phyloP scores from a whole-genome alignment of 2,329 filamentous ascomycete species.

The Pseudogymnoascus sp. region DNA sequence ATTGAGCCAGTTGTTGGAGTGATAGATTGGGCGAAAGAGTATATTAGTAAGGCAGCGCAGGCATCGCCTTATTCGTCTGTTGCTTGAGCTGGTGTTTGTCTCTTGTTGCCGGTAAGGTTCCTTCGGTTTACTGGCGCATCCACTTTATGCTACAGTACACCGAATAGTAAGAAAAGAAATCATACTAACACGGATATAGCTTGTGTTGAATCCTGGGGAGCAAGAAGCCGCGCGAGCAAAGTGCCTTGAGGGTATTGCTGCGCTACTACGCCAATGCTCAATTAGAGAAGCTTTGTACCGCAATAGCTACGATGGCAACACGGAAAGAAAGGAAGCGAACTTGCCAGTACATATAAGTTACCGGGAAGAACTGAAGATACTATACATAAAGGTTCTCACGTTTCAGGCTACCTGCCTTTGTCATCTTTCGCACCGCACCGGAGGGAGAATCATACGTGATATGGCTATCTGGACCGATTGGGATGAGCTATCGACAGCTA shows the following conservation, averaged over 20 bases:
- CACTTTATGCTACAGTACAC: background rate
- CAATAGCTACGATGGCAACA: background rate
- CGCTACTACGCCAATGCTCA: constrained; percentile 13
- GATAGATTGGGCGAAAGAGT: constrained; percentile 16
- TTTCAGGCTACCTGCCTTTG: constrained; percentile 13
- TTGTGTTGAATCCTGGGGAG: constrained; percentile 16
- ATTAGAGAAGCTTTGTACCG: constrained; percentile 17
- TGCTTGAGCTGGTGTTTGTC: constrained; percentile 17
- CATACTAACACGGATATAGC: constrained; percentile 6
- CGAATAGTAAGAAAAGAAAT: background rate
- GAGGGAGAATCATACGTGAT: constrained; percentile 2
- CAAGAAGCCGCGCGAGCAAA: constrained; percentile 13
- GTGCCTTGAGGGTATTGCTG: constrained; percentile 13
- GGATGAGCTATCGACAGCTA: background rate
- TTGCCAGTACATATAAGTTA: constrained; percentile 5
- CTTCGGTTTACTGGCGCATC: background rate
- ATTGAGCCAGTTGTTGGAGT: constrained; percentile 15
- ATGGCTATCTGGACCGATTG: constrained; percentile 13
- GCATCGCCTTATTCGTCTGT: constrained; percentile 16
- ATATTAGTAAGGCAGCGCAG: constrained; percentile 13
- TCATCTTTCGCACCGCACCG: constrained; percentile 10
- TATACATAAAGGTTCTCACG: constrained; percentile 14
- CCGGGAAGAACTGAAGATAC: constrained; percentile 10
- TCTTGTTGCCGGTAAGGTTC: constrained; percentile 12
- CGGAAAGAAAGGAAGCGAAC: background rate